A percentile compares a stretch with the other conserved stretches of the same genome.
These are phyloP conservation scores for Phlyctochytrium arcticum DNA, from an alignment of 192 early-diverging fungal species.

Conservation along the genomic window DNA sequence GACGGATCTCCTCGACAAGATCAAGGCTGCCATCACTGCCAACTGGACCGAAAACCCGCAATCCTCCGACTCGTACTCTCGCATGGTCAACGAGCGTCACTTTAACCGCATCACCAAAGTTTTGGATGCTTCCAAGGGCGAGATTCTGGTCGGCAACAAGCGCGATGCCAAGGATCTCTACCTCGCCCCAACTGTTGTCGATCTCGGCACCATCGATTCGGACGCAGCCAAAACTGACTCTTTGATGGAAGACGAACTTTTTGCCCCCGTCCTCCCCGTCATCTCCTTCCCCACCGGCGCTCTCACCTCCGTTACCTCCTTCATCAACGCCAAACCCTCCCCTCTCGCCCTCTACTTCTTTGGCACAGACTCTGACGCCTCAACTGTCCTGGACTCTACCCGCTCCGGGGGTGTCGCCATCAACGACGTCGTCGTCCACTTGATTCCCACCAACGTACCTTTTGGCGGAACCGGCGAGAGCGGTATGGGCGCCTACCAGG, in stretches of 20 bases:
- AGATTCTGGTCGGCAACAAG: conserved; percentile 52
- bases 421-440: conserved; percentile 79
- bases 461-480: conserved; percentile 86
- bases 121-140: conserved; percentile 39
- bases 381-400: conserved; percentile 63
- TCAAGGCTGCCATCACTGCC: conserved; percentile 32
- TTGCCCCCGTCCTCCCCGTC: conserved; percentile 27
- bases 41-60: conserved; percentile 39
- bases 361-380: conserved; percentile 42
- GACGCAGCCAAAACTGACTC: too few species aligned
- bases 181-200: conserved; percentile 75
- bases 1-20: conserved; percentile 55
- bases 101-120: conserved; percentile 63
- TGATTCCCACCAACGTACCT: conserved; percentile 50
- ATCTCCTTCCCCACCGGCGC: conserved; percentile 29
- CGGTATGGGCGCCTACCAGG: conserved; percentile 81
- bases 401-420: conserved; percentile 69
- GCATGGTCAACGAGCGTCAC: conserved; percentile 71
- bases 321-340: conserved; percentile 42
- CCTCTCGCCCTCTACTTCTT: conserved; percentile 84
- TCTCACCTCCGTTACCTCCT: conserved; percentile 41
- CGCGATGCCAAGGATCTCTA: conserved; percentile 58
- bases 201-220: conserved; percentile 55
- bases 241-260: conserved; percentile 70
- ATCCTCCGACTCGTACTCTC: conserved; percentile 50